Evolutionary conservation across 2,329 filamentous ascomycete genomes (phyloP), one percentile per base, ranked within the genome.

Genomic region (Aspergillus quadricinctus): DNA sequence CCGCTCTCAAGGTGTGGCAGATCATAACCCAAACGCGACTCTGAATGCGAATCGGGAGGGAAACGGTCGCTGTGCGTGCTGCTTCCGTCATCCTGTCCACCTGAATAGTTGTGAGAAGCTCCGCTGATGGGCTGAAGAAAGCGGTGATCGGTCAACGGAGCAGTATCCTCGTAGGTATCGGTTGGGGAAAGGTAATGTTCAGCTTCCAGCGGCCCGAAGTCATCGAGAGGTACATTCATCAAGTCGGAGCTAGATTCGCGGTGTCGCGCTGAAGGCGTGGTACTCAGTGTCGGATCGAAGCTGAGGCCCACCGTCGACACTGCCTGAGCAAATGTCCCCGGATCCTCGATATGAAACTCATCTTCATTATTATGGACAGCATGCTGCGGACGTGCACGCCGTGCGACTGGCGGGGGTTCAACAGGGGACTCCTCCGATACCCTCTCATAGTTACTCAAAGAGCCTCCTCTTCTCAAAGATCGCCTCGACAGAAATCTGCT

Each of bases 1-100:
- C 82, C 83, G 49, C 80, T 79, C 72, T 93, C 89, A 49, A 87
- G 67, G 56, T 80, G 75, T 6, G 74, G 76, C 50, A 86, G 72
- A 68, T 88, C 81, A 69, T 88, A 85, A n/a, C 83, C 84, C 35
- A 85, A 72, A 54, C 79, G 77, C 21, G 80, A 77, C n/a, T 68
- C 72, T 29, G 74, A 70, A 45, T 74, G 71, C 41, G 48, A 55
- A 45, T 72, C 71, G 19, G 75, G 75, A 46, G 79, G 70, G 61
- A 84, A 84, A 43, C 78, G 78, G 48, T 84, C 78, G 59, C 80
- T 84, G 49, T 83, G 79, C 57, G 79, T 79, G 58, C 79, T 80
- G 29, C 73, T 75, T 68, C 81, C 78, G 49, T 81, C 79, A 57
- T 79, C 76, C 43, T 73, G 69, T 59, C 73, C 74, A 29, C 74